Evolutionary conservation across 2,329 filamentous ascomycete species (phyloP), one percentile per base, ranked within the genome.

Genomic region (Penicillium sp.): DNA sequence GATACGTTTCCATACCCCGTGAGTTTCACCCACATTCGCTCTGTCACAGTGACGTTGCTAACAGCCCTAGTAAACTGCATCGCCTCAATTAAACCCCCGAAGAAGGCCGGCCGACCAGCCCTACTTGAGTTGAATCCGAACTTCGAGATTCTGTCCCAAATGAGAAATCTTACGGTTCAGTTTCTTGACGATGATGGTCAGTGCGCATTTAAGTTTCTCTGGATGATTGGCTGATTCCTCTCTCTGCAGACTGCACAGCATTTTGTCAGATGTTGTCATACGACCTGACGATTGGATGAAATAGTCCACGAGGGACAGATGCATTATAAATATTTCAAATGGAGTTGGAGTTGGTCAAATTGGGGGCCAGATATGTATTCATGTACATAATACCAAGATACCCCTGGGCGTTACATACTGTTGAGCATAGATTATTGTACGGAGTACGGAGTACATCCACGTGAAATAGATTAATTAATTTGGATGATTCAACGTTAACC

Each of bases 1-100:
- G 66, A 55, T 72, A 72, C 44, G 61, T 72, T 6, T 69, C 68
- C 1, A 62, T 72, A 38, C 69, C 70, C 8, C 44, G 68, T 71
- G 57, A 51, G 58, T 26, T 26, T 10, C 3, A 15, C 3, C 22
- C 17, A 42, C 9, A 40, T 40, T 13, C 44, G 4, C 17, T 4
- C 28, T 26, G 19, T 6, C n/a, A 15, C 17, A 9, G 10, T 43
- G 17, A n/a, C 5, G 1, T 48, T 29, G 39, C 41, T 51, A 53
- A 61, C 42, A 7, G 40, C 28, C 7, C 26, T 26, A 70, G 66
- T 72, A n/a, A 68, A 65, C 48, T 70, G 68, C 51, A 64, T 72
- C 28, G 67, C 60, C 4, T 64, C 57, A 19, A 57, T 72, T 34
- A 68, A 67, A 39, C 64, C 65, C 12, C 65, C 64, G 6, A 72